A percentile compares a stretch with the other conserved stretches of the same genome.
Conservation (phyloP, 2,329 filamentous ascomycete species). For the Hymenoscyphus fructigenus region DNA sequence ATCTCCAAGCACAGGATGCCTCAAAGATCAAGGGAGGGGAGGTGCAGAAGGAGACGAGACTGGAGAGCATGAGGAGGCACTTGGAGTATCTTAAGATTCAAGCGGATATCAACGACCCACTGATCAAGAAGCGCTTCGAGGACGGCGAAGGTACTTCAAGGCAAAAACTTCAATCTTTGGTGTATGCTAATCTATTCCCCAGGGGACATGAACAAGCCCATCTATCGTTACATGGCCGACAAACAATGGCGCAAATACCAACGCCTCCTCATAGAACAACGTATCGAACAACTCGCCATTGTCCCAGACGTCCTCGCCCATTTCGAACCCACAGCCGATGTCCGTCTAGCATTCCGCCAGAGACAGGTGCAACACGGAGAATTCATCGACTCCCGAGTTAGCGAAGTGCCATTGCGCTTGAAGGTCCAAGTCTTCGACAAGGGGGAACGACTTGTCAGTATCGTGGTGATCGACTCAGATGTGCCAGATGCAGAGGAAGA, state of each 20-base stretch:
- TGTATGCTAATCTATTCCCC: slow-evolving; percentile 27
- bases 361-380: slow-evolving; percentile 72
- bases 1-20: slow-evolving; percentile 59
- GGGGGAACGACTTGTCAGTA: slow-evolving; percentile 77
- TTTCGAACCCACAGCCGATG: slow-evolving; percentile 75
- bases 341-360: slow-evolving; percentile 76
- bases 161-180: background rate
- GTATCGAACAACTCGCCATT: slow-evolving; percentile 81
- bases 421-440: slow-evolving; percentile 82
- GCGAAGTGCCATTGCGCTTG: slow-evolving; percentile 71
- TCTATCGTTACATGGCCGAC: slow-evolving; percentile 88
- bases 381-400: slow-evolving; percentile 71
- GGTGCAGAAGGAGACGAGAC: slow-evolving; percentile 60
- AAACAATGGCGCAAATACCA: slow-evolving; percentile 85
- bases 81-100: slow-evolving; percentile 81
- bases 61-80: slow-evolving; percentile 69
- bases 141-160: slow-evolving; percentile 72
- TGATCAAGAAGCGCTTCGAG: slow-evolving; percentile 91
- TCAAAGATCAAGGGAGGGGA: slow-evolving; percentile 61
- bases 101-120: slow-evolving; percentile 91
- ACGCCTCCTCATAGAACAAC: slow-evolving; percentile 76
- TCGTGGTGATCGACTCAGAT: slow-evolving; percentile 87
- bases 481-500: slow-evolving; percentile 78
- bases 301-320: slow-evolving; percentile 84
- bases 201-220: slow-evolving; percentile 96